Percentiles rank a stretch among this genome's conserved stretches.
phyloP scores from a whole-genome alignment of 768 basidiomycete species.

The Trametes gibbosa region DNA sequence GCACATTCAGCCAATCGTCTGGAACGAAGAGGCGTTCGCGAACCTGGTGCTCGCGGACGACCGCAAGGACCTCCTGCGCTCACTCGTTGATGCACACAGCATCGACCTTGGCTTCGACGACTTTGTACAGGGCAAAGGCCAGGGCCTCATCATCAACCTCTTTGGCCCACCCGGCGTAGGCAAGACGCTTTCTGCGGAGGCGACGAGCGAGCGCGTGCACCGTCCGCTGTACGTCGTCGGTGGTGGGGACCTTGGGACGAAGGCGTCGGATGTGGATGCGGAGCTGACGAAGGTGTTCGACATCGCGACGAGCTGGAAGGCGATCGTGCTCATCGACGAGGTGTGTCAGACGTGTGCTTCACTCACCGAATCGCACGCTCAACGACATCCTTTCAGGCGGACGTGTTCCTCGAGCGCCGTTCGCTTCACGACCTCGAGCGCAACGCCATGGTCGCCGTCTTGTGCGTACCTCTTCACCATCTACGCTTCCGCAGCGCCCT shows the following conservation, averaged over 20 bases:
- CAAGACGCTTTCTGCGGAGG: slow-evolving; percentile 30
- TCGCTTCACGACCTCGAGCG: slow-evolving; percentile 35
- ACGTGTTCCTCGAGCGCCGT: slow-evolving; percentile 15
- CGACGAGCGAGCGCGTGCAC: slow-evolving; percentile 24
- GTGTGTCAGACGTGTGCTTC: background rate
- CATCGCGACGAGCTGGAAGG: slow-evolving; percentile 33
- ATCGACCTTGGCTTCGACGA: slow-evolving; percentile 29
- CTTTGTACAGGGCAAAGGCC: slow-evolving; percentile 35
- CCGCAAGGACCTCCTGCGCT: slow-evolving; percentile 30
- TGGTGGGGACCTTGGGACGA: slow-evolving; percentile 15
- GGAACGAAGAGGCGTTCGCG: slow-evolving; percentile 33
- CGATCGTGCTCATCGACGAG: slow-evolving; percentile 31
- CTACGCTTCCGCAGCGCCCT: background rate
- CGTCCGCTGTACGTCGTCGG: slow-evolving; percentile 21
- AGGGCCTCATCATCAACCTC: slow-evolving; percentile 33
- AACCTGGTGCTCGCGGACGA: slow-evolving; percentile 31
- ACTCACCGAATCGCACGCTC: background rate
- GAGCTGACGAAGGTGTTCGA: slow-evolving; percentile 32
- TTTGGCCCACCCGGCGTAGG: slow-evolving; percentile 31
- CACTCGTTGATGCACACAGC: slow-evolving; percentile 32
- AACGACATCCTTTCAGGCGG: background rate
- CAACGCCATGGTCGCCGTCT: slow-evolving; percentile 70
- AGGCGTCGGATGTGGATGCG: slow-evolving; percentile 28
- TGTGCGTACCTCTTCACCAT: slow-evolving; percentile 9
- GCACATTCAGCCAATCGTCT: slow-evolving; percentile 46